phyloP scores from a whole-genome alignment of 805 yeast species.

The Candida alai region DNA sequence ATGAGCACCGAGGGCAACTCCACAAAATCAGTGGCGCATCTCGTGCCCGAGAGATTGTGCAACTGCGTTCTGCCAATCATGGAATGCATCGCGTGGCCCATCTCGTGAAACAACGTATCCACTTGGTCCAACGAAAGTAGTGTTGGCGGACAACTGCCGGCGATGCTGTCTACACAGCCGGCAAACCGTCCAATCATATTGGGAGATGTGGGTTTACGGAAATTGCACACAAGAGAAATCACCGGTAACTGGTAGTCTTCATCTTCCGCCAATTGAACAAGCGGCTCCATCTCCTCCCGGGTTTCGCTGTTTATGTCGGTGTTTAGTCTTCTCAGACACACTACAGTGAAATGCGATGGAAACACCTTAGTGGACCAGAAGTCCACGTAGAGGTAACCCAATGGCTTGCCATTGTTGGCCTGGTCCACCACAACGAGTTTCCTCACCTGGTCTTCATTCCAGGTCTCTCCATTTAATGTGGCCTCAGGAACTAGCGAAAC shows the following conservation, averaged over 20 bases:
- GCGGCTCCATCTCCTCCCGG: slow-evolving; percentile 16
- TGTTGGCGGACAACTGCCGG: slow-evolving; percentile 43
- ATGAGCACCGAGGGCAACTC: slow-evolving; percentile 94
- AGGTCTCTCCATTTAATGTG: slow-evolving; percentile 69
- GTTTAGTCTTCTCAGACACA: slow-evolving; percentile 82
- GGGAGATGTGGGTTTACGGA: slow-evolving; percentile 30
- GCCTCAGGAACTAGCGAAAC: slow-evolving; percentile 67
- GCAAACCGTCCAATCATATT: slow-evolving; percentile 26
- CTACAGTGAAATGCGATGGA: slow-evolving; percentile 95
- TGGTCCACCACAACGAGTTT: slow-evolving; percentile 67
- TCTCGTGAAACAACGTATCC: slow-evolving; percentile 93
- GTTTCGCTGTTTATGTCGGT: slow-evolving; percentile 37
- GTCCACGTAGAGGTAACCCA: slow-evolving; percentile 86
- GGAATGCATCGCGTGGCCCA: slow-evolving; percentile 99
- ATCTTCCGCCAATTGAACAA: slow-evolving; percentile 40
- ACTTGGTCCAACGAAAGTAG: slow-evolving; percentile 72
- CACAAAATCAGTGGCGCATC: slow-evolving; percentile 95
- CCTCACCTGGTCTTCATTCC: slow-evolving; percentile 78
- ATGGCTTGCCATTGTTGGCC: slow-evolving; percentile 48
- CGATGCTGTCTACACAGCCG: slow-evolving; percentile 17
- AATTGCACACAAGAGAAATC: slow-evolving; percentile 84
- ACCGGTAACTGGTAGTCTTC: slow-evolving; percentile 78
- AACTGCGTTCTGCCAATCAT: slow-evolving; percentile 89
- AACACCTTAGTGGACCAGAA: slow-evolving; percentile 73
- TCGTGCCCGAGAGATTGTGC: slow-evolving; percentile 91